Conservation (phyloP, 306 rosid genomes). For the Clitoria ternatea region DNA sequence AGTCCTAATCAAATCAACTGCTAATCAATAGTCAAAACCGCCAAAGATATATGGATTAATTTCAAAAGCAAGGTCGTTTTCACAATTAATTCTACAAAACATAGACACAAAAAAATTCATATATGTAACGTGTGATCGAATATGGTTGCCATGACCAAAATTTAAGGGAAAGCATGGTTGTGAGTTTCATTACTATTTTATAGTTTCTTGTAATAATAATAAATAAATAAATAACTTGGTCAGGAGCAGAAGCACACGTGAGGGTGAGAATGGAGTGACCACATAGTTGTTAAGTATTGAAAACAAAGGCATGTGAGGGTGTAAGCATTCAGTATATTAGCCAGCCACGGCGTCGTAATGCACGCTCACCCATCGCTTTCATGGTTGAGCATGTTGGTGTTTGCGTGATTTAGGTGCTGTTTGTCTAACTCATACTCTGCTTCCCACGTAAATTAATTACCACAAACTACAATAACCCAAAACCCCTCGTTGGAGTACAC, state of each 20-base stretch:
- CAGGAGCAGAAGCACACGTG: constrained; percentile 37
- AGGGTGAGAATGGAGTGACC: constrained; percentile 24
- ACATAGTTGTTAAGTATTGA: constrained; percentile 11
- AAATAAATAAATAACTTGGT: background rate
- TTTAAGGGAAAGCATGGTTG: constrained; percentile 19
- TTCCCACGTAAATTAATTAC: background rate
- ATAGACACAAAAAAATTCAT: background rate
- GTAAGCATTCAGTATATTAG: background rate
- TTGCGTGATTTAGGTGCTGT: constrained; percentile 16
- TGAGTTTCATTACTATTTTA: background rate
- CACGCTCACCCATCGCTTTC: constrained; percentile 42
- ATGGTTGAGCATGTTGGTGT: constrained; percentile 50
- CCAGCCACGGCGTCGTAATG: constrained; percentile 32
- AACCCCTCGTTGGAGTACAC: background rate
- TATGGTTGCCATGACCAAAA: constrained; percentile 13
- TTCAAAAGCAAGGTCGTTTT: constrained; percentile 15
- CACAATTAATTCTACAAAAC: constrained; percentile 11
- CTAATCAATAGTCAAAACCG: background rate
- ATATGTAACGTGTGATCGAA: background rate
- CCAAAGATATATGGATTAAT: background rate
- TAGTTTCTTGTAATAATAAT: background rate
- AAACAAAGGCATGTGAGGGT: constrained; percentile 47
- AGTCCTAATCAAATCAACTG: background rate
- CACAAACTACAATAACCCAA: constrained; percentile 15
- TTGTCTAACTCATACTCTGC: background rate